phyloP scores from a whole-genome alignment of 164 flowering plant genomes.

The Berberis thunbergii region DNA sequence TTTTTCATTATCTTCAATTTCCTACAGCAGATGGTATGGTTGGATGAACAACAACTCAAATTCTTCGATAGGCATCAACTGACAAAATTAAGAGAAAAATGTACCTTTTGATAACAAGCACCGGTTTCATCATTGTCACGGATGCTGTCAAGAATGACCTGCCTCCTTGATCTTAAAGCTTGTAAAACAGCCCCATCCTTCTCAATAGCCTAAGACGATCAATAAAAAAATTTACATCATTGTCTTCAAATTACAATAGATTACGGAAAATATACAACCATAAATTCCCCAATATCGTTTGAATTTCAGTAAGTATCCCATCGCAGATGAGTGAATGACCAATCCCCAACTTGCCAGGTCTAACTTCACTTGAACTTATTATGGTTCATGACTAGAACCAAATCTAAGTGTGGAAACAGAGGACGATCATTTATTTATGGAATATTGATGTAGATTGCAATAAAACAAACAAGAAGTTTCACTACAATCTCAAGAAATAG shows the following conservation, averaged over 20 bases:
- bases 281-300: too few species aligned
- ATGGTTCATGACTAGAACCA: neutral
- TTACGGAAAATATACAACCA: neutral
- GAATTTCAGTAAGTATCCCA: too few species aligned
- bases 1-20: slow-evolving; percentile 78
- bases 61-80: neutral
- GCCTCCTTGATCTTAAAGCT: slow-evolving; percentile 63
- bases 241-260: neutral
- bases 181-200: slow-evolving; percentile 60
- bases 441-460: neutral
- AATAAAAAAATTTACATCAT: neutral
- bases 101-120: slow-evolving; percentile 57
- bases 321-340: neutral
- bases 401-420: too few species aligned
- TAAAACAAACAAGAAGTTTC: neutral
- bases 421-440: too few species aligned
- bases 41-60: neutral
- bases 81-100: neutral
- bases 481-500: neutral
- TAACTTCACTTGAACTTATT: neutral
- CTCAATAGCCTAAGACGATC: slow-evolving; percentile 39
- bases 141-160: slow-evolving; percentile 77
- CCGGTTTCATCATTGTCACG: slow-evolving; percentile 93
- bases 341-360: neutral
- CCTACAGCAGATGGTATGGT: slow-evolving; percentile 31